A percentile compares a stretch with the other conserved stretches of the same genome.
Evolutionary conservation across 306 rosid species (phyloP).

Genomic region (Sophora flavescens): DNA sequence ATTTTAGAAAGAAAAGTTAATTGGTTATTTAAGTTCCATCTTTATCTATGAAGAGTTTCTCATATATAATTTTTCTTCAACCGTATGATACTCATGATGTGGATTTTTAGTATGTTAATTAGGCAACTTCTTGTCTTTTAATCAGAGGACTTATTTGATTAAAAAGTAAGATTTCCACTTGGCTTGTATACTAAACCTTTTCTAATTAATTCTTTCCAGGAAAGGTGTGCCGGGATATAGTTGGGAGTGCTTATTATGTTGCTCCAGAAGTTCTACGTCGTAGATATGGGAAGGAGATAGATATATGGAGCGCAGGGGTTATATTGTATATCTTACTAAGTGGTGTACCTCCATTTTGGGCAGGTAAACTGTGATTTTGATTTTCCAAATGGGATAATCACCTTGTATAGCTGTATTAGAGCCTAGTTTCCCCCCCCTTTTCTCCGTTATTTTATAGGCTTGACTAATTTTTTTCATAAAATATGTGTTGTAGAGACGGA

Average conservation of each 20-base stretch:
- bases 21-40: constrained; percentile 19
- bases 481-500: constrained; percentile 67
- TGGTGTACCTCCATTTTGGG: constrained; percentile 97
- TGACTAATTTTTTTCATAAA: constrained; percentile 36
- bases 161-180: constrained; percentile 27
- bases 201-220: constrained; percentile 56
- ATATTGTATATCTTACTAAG: constrained; percentile 81
- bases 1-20: background rate
- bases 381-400: background rate
- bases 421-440: background rate
- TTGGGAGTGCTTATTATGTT: constrained; percentile 91
- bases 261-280: constrained; percentile 88
- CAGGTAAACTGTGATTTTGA: constrained; percentile 60
- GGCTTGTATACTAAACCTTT: background rate
- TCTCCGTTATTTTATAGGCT: background rate
- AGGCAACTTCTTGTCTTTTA: constrained; percentile 1
- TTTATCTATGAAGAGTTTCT: background rate
- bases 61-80: background rate
- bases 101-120: constrained; percentile 12
- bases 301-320: constrained; percentile 92
- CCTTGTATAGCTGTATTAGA: constrained; percentile 2
- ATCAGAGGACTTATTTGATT: background rate
- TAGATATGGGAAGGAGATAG: constrained; percentile 83
- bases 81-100: background rate
- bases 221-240: constrained; percentile 76